Evolutionary conservation across 345 rosid species (phyloP), one percentile per base, ranked within the genome.

Genomic region (Physaria fendleri): DNA sequence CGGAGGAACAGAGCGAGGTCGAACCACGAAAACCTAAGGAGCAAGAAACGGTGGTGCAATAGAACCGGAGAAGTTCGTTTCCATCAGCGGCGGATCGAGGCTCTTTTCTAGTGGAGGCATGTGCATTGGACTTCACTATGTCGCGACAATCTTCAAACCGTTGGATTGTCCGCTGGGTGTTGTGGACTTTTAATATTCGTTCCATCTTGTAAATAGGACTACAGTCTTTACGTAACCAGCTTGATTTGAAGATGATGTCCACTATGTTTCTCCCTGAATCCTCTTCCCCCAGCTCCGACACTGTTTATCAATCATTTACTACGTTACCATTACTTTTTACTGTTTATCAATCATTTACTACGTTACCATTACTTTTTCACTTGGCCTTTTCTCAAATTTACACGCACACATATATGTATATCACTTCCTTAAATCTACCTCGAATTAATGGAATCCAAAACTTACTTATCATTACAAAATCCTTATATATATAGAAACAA

Each of bases 71-170:
- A n/a, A 85, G 87, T 77, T 87, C 95, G 72, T 85, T 87, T 2
- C 95, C 95, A 45, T 87, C 95, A 5, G 89, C 95, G 1, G 89
- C 92, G 17, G 92, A 87, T 14, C 95, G 73, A 10, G 95, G 84
- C 58, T 87, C 78, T 48, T 78, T 82, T 53, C 74, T 73, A 1
- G 82, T 53, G 73, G 86, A 85, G 16, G 82, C 88, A 42, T 40
- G 70, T 56, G 75, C 75, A 41, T 20, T 70, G 4, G 85, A 47
- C 69, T 81, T 88, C 41, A 88, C 85, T 8, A 81, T 75, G 56
- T 85, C 88, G 8, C 96, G 79, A 76, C 88, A 80, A 64, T 85
- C 88, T 76, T 88, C 96, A 32, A 88, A 88, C 60, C 90, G 86
- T 65, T 85, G 96, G 83, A 88, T 88, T 2, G 93, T 88, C 2